These are phyloP conservation scores for Pseudognaphalium luteoalbum DNA, from an alignment of 129 eudicot species.

Conservation along the genomic window DNA sequence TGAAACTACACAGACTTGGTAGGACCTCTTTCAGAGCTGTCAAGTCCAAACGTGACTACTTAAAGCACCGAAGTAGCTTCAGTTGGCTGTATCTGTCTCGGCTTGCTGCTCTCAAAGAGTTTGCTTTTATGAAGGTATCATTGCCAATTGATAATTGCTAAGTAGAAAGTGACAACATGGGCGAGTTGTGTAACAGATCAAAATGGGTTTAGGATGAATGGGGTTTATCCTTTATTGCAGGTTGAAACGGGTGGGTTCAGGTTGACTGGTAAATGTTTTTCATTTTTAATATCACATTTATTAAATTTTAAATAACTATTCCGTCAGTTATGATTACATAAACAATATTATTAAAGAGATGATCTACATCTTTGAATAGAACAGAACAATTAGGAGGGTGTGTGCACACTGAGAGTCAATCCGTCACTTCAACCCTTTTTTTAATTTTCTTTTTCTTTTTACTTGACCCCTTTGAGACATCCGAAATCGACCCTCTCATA, in stretches of 20 bases:
- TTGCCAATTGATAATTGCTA: constrained; percentile 3
- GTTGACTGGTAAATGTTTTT: neutral
- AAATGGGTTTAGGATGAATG: neutral
- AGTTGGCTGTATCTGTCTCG: constrained; percentile 94
- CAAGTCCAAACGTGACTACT: constrained; percentile 91
- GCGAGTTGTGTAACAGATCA: neutral
- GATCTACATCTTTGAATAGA: neutral
- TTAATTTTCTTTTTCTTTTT: neutral
- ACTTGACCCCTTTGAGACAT: neutral
- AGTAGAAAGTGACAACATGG: constrained; percentile 1
- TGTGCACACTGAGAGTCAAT: neutral
- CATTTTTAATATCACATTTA: neutral
- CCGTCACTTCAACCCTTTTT: neutral
- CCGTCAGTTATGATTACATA: neutral
- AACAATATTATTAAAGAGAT: neutral
- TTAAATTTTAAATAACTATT: neutral
- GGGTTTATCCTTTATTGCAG: neutral
- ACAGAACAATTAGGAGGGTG: neutral
- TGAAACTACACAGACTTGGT: constrained; percentile 94
- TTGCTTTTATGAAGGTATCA: constrained; percentile 92
- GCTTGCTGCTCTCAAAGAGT: constrained; percentile 95
- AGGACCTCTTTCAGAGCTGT: constrained; percentile 95
- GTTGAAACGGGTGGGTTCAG: neutral
- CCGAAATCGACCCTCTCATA: neutral
- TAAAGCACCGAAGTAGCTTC: constrained; percentile 84